Conservation (phyloP, 2,329 filamentous ascomycete species). For the Diatrype stigma region DNA sequence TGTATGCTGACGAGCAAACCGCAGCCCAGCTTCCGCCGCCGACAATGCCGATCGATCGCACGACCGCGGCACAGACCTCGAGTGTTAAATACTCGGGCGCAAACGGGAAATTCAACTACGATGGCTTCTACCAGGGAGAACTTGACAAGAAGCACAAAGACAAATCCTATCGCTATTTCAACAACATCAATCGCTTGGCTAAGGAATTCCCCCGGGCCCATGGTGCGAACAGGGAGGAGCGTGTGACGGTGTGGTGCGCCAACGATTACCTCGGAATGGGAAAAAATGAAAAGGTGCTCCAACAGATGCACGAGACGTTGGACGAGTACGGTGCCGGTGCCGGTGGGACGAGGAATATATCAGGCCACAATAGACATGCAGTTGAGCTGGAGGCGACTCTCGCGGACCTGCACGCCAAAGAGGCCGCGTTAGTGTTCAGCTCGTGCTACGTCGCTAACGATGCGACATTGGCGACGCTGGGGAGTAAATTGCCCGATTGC, state of each 20-base stretch:
- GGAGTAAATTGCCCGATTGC: constrained; percentile 92
- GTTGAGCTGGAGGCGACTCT: constrained; percentile 77
- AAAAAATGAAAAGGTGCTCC: constrained; percentile 78
- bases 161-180: constrained; percentile 99
- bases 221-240: constrained; percentile 76
- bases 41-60: constrained; percentile 22
- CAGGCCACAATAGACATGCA: constrained; percentile 94
- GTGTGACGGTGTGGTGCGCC: constrained; percentile 97
- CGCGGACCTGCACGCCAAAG: constrained; percentile 86
- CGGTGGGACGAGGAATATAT: constrained; percentile 95
- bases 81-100: constrained; percentile 22
- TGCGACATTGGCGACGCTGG: constrained; percentile 92
- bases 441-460: constrained; percentile 99
- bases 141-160: constrained; percentile 99
- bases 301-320: constrained; percentile 89
- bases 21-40: constrained; percentile 33
- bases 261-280: constrained; percentile 99
- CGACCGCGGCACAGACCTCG: constrained; percentile 22
- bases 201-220: constrained; percentile 95
- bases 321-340: constrained; percentile 94
- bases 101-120: constrained; percentile 75
- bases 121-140: constrained; percentile 81
- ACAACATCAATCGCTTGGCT: constrained; percentile 98
- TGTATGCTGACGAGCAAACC: constrained; percentile 14
- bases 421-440: constrained; percentile 88